Conservation (phyloP, 2,329 filamentous ascomycete species). For the Cordyceps pruinosa region DNA sequence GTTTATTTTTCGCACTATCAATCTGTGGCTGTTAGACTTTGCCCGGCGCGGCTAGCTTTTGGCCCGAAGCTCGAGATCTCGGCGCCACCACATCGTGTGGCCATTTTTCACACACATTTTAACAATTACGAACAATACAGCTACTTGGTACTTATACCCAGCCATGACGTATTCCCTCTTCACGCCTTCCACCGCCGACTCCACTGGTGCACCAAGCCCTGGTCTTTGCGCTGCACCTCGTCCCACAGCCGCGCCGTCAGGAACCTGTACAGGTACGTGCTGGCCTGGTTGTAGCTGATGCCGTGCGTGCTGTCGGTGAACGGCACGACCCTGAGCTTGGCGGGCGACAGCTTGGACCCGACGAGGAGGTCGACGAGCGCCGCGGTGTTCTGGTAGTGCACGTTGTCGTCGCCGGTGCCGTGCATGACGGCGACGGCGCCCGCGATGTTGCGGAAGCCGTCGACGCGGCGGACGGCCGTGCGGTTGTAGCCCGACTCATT, state of each 20-base stretch:
- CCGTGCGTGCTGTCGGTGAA: constrained; percentile 61
- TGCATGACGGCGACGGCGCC: constrained; percentile 59
- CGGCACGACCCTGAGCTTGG: constrained; percentile 55
- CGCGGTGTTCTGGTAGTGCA: constrained; percentile 62
- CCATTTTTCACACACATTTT: too few species aligned
- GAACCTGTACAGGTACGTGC: constrained; percentile 54
- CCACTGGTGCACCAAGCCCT: constrained; percentile 28
- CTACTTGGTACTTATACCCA: not conserved
- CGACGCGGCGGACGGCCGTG: constrained; percentile 49
- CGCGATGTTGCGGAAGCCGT: constrained; percentile 55
- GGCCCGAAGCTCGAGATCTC: too few species aligned
- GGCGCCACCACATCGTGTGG: too few species aligned
- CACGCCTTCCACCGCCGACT: constrained; percentile 11
- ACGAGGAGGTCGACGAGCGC: constrained; percentile 56
- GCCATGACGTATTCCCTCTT: not conserved
- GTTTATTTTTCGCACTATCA: too few species aligned
- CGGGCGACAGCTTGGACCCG: constrained; percentile 48
- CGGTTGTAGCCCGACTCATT: constrained; percentile 55
- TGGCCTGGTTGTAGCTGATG: constrained; percentile 51
- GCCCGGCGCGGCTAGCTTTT: too few species aligned
- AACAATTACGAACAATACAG: too few species aligned
- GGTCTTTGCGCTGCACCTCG: constrained; percentile 47
- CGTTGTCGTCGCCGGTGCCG: constrained; percentile 63
- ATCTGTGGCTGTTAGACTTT: too few species aligned
- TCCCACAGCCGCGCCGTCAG: constrained; percentile 53